Base-by-base conservation (phyloP, 352 stramenopile species). In the Phytopythium mirpurense region DNA sequence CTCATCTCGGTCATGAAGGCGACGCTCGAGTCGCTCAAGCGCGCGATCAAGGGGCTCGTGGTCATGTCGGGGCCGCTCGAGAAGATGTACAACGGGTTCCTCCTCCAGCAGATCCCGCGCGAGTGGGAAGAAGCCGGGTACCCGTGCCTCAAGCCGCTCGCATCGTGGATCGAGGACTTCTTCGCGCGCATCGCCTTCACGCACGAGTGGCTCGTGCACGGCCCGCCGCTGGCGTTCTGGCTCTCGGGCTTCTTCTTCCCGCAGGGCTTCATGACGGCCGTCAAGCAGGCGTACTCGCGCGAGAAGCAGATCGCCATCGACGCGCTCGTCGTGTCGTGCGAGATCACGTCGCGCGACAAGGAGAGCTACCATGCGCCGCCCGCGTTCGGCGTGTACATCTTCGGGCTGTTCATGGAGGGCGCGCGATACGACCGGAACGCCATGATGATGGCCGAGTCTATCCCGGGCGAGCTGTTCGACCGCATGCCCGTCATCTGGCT, bases 241-340 rank as follows among this genome's bases (percentile, higher is more conserved):
- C 47, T 98, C n/a, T 87, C 84, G 12, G 90, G 90, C 0, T 97
- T 98, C 65, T 98, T 98, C 72, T 98, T 98, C 64, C 93, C 93
- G 4, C 93, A 98, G 57, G 92, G 90, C 24, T 98, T 98, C 63
- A 96, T 98, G 79, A 98, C 93, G 0, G 93, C 81, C 12, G 90
- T 98, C 6, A 96, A 97, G 70, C 93, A 98, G 67, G 91, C 86
- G 12, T 96, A 90, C 61, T 93, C 90, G 2, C 77, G 93, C 16
- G 78, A 96, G 34, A 90, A 90, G 45, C 70, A 88, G 47, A 96
- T 96, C 34, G 88, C 93, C 10, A 96, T 98, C 59, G 93, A 98
- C 57, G 91, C 87, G 43, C 73, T 98, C 9, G 69, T 81, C 29
- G 81, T 98, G 0, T 86, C 75, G 5, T 96, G 78, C 35, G 77